Evolutionary conservation across 2,329 filamentous ascomycete genomes (phyloP).

Genomic region (Fusarium albidum): DNA sequence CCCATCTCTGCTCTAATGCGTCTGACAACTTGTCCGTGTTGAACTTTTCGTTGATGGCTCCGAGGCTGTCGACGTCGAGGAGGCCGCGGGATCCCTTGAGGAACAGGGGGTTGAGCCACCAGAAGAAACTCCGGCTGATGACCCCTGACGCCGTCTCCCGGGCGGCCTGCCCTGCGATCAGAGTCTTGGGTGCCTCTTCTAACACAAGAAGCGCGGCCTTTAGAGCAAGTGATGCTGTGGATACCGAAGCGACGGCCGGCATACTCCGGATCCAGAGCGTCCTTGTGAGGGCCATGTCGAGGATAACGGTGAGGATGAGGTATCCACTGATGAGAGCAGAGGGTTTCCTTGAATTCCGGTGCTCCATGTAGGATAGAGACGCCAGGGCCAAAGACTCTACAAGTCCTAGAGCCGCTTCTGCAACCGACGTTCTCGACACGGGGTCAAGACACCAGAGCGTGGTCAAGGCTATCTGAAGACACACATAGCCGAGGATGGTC

Average conservation of each 20-base stretch:
- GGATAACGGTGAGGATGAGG: conserved; percentile 43
- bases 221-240: conserved; percentile 35
- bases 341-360: conserved; percentile 43
- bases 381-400: conserved; percentile 39
- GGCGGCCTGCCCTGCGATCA: conserved; percentile 24
- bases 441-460: conserved; percentile 39
- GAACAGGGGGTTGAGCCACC: conserved; percentile 48
- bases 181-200: conserved; percentile 45
- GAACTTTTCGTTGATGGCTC: conserved; percentile 42
- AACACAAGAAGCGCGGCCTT: conserved; percentile 43
- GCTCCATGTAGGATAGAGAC: conserved; percentile 46
- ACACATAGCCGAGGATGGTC: conserved; percentile 8
- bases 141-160: conserved; percentile 45
- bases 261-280: conserved; percentile 46
- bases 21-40: conserved; percentile 30
- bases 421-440: conserved; percentile 40
- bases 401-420: conserved; percentile 39
- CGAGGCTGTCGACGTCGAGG: conserved; percentile 39
- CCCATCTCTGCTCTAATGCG: conserved; percentile 36
- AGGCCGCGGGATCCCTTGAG: conserved; percentile 33
- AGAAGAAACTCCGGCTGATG: conserved; percentile 46
- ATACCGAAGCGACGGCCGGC: conserved; percentile 38
- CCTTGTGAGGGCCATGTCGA: conserved; percentile 45
- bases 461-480: conserved; percentile 37
- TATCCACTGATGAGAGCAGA: conserved; percentile 45